Evolutionary conservation across 176 grass and related monocot species (phyloP).

Genomic region (Dendrocalamus sinicus): DNA sequence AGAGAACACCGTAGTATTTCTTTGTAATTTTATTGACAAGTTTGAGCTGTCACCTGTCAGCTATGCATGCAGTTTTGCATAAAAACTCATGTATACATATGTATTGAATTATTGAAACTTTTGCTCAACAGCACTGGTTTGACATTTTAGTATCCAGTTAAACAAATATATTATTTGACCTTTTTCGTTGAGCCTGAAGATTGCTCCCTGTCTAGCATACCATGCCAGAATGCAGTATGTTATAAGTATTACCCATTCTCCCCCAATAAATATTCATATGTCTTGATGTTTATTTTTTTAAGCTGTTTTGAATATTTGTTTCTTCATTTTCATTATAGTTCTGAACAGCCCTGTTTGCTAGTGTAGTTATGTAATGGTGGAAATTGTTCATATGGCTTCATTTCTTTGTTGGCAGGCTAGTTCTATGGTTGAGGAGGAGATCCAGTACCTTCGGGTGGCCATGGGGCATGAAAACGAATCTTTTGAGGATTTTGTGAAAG

Average conservation of each 20-base stretch:
- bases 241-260: neutral
- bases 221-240: neutral
- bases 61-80: constrained; percentile 19
- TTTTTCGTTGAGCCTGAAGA: neutral
- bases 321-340: constrained; percentile 6
- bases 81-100: neutral
- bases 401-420: constrained; percentile 58
- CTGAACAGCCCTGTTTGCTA: neutral
- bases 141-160: constrained; percentile 10
- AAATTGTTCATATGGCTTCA: neutral
- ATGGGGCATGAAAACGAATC: constrained; percentile 88
- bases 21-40: neutral
- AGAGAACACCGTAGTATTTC: neutral
- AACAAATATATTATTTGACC: neutral
- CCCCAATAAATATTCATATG: neutral
- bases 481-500: constrained; percentile 88
- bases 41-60: neutral
- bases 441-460: constrained; percentile 64
- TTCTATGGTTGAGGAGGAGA: constrained; percentile 80
- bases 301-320: neutral
- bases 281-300: neutral
- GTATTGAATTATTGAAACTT: neutral
- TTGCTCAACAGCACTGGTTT: neutral
- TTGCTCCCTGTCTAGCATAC: neutral
- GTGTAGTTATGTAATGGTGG: constrained; percentile 1